Evolutionary conservation across 768 basidiomycete species (phyloP).

Genomic region (Gymnopilus junonius): DNA sequence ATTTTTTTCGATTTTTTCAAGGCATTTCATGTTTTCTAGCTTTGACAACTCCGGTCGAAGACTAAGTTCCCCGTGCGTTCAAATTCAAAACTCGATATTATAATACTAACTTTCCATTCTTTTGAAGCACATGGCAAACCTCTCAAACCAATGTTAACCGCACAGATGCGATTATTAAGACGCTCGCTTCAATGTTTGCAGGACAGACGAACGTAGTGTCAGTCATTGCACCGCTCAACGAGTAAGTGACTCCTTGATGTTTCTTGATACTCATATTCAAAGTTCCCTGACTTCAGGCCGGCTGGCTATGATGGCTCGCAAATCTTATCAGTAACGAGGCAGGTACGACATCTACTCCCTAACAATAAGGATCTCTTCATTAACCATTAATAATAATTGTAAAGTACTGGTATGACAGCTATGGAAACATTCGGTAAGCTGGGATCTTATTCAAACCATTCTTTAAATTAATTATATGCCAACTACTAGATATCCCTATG

Average conservation of each 20-base stretch:
- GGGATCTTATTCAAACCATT: neutral
- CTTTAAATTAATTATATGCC: neutral
- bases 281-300: constrained; percentile 48
- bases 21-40: constrained; percentile 37
- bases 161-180: constrained; percentile 67
- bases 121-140: constrained; percentile 61
- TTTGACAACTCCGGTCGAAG: constrained; percentile 84
- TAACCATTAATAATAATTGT: constrained; percentile 19
- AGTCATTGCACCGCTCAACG: constrained; percentile 78
- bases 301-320: constrained; percentile 65
- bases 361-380: neutral
- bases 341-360: constrained; percentile 30
- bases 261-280: neutral
- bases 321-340: constrained; percentile 52
- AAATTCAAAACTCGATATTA: neutral
- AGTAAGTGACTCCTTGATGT: constrained; percentile 45
- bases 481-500: constrained; percentile 9
- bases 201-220: constrained; percentile 58
- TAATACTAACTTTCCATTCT: neutral
- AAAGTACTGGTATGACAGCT: constrained; percentile 78
- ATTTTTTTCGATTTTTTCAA: too few species aligned
- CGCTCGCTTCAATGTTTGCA: constrained; percentile 62
- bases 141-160: constrained; percentile 68
- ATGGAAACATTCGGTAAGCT: constrained; percentile 68
- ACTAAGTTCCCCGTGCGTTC: constrained; percentile 53